These are phyloP conservation scores for Acacia pycnantha DNA, from an alignment of 331 rosid species.

Conservation along the genomic window DNA sequence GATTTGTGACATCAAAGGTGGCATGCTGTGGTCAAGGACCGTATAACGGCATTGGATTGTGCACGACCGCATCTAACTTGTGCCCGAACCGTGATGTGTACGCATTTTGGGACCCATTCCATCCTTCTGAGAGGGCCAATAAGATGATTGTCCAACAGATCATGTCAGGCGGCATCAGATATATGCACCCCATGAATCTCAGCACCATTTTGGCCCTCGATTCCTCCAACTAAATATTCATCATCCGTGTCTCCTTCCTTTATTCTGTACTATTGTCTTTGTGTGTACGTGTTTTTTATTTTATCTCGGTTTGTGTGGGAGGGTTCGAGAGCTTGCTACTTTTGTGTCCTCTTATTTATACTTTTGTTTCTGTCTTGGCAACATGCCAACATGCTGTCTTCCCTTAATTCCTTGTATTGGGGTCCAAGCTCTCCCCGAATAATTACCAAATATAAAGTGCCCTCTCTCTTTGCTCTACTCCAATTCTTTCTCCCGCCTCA, in stretches of 20 bases:
- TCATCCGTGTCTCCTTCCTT: background rate
- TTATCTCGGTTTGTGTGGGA: background rate
- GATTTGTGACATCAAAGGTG: constrained; percentile 57
- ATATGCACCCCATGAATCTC: constrained; percentile 81
- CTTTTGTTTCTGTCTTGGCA: background rate
- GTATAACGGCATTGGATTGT: constrained; percentile 60
- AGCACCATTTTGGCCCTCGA: constrained; percentile 67
- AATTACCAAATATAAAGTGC: background rate
- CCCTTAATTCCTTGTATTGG: background rate
- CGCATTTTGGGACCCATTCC: constrained; percentile 80
- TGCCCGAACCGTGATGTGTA: constrained; percentile 55
- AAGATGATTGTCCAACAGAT: constrained; percentile 30
- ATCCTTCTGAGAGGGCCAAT: constrained; percentile 64
- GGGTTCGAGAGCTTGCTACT: background rate
- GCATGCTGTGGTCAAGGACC: constrained; percentile 89
- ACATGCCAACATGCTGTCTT: no score
- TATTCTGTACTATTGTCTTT: no score
- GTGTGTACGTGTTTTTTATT: background rate
- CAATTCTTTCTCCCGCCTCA: no score
- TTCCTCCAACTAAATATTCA: constrained; percentile 27
- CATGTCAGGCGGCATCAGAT: constrained; percentile 37
- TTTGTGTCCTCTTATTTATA: background rate
- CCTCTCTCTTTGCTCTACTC: no score
- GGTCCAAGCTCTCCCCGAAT: background rate
- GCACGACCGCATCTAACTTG: constrained; percentile 55